phyloP scores from a whole-genome alignment of 192 early-diverging fungal genomes.

The Paraglomus brasilianum region DNA sequence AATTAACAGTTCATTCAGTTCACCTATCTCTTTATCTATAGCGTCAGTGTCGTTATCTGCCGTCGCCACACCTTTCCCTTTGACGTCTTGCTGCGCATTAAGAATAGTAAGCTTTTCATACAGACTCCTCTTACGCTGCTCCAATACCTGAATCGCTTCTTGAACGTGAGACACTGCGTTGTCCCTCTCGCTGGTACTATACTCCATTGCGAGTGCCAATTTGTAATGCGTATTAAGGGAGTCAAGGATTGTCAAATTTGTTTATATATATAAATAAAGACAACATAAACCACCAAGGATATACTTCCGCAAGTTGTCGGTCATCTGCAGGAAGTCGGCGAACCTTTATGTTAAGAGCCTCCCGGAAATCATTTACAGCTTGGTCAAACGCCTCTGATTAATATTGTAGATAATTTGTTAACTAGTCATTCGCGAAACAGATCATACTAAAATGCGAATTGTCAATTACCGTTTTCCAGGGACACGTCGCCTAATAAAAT shows the following conservation, averaged over 20 bases:
- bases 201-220: conserved; percentile 65
- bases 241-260: conserved; percentile 2
- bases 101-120: conserved; percentile 31
- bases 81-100: conserved; percentile 36
- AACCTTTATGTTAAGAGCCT: conserved; percentile 57
- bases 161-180: conserved; percentile 56
- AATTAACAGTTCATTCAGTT: conserved; percentile 58
- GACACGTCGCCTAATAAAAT: conserved; percentile 83
- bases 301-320: conserved; percentile 64
- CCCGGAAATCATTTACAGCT: conserved; percentile 59
- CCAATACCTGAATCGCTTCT: conserved; percentile 55
- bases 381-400: conserved; percentile 65
- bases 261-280: too few relatives aligned
- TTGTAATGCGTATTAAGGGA: conserved; percentile 55
- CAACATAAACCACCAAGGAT: conserved; percentile 5
- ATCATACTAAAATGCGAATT: neutral
- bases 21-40: conserved; percentile 54
- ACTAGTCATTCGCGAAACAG: conserved; percentile 7
- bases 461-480: conserved; percentile 70
- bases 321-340: conserved; percentile 46
- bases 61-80: conserved; percentile 45
- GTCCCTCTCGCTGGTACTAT: conserved; percentile 44
- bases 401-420: conserved; percentile 5
- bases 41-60: conserved; percentile 35
- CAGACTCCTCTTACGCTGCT: conserved; percentile 48